Evolutionary conservation across 2,329 filamentous ascomycete genomes (phyloP).

Genomic region (Trichoderma pleuroti): DNA sequence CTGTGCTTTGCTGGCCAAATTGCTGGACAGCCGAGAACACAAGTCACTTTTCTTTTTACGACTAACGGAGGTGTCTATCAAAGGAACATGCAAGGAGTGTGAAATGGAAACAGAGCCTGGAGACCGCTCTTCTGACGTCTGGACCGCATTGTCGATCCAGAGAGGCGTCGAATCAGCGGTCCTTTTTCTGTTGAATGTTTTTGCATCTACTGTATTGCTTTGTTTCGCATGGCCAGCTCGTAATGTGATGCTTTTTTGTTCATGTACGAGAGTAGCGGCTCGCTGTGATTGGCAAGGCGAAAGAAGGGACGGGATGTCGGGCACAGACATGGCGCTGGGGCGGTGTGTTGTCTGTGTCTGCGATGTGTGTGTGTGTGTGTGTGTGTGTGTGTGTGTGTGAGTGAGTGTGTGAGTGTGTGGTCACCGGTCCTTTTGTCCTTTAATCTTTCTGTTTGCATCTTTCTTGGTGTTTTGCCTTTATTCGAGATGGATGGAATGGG

Average conservation of each 20-base stretch:
- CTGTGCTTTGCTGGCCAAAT: not conserved
- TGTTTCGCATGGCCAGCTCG: not conserved
- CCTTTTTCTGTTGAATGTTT: not conserved
- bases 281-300: not conserved
- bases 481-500: not conserved
- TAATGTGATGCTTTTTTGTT: not conserved
- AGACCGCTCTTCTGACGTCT: slow-evolving; percentile 12
- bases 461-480: not conserved
- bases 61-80: not conserved
- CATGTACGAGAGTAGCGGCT: not conserved
- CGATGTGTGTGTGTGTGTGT: not conserved
- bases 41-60: not conserved
- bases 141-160: not conserved
- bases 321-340: not conserved
- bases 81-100: not conserved
- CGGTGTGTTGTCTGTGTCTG: not conserved
- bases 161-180: not conserved
- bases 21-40: not conserved
- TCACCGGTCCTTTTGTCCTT: not conserved
- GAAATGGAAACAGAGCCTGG: not conserved
- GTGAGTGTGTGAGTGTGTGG: too few relatives aligned
- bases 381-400: too few relatives aligned
- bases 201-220: not conserved
- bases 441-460: not conserved
- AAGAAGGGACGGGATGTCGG: not conserved